Conservation (phyloP, 2,329 filamentous ascomycete genomes). For the Scedosporium boydii region DNA sequence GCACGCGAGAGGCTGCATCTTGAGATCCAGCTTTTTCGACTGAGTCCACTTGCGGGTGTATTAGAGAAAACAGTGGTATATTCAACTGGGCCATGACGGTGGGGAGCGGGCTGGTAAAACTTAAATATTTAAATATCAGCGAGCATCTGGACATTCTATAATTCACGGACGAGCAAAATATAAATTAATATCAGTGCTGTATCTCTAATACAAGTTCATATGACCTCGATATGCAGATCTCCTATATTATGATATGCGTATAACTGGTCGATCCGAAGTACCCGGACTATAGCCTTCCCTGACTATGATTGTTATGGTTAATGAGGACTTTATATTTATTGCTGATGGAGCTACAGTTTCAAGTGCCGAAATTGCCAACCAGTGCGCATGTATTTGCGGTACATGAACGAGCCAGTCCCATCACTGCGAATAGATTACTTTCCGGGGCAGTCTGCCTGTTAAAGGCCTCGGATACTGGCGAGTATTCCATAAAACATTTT, state of each 20-base stretch:
- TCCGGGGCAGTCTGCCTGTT: not conserved
- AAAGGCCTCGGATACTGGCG: too few species aligned
- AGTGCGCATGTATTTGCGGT: not conserved
- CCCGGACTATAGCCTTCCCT: not conserved
- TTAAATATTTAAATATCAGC: not conserved
- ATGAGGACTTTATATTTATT: not conserved
- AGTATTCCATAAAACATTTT: too few species aligned
- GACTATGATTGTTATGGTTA: not conserved
- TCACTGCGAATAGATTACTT: not conserved
- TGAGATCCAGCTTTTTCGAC: not conserved
- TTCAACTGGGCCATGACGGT: not conserved
- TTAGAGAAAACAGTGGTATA: not conserved
- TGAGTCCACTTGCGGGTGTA: not conserved
- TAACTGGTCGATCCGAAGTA: not conserved
- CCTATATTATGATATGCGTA: not conserved
- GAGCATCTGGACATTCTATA: not conserved
- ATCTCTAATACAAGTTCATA: not conserved
- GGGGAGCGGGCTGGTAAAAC: not conserved
- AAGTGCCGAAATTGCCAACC: not conserved
- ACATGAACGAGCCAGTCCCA: not conserved
- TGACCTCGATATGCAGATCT: not conserved
- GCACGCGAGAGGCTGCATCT: slow-evolving; percentile 13
- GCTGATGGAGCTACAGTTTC: not conserved
- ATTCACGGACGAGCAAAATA: not conserved
- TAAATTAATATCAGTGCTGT: not conserved